A percentile compares a stretch with the other conserved stretches of the same genome.
Conservation (phyloP, 2,329 filamentous ascomycete genomes). For the Pseudogymnoascus pannorum region DNA sequence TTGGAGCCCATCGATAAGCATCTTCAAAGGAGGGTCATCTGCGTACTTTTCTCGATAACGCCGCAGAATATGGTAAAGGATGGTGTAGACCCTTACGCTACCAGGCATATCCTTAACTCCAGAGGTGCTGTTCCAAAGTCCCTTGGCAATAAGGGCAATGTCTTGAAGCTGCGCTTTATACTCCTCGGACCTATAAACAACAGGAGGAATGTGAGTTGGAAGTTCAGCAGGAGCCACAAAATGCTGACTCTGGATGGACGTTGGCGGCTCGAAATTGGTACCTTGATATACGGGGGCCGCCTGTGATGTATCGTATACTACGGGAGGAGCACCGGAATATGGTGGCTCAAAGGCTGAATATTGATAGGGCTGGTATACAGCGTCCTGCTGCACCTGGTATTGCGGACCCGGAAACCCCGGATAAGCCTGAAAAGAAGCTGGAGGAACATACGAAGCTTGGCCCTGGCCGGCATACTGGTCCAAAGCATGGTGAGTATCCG, state of each 20-base stretch:
- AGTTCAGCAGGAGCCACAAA: conserved; percentile 14
- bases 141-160: conserved; percentile 47
- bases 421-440: background rate
- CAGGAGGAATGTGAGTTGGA: conserved; percentile 15
- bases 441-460: background rate
- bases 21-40: conserved; percentile 47
- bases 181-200: conserved; percentile 29
- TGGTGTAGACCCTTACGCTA: conserved; percentile 53
- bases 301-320: background rate
- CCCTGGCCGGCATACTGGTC: background rate
- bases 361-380: background rate
- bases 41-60: conserved; percentile 51
- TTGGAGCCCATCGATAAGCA: conserved; percentile 53
- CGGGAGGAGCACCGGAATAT: background rate
- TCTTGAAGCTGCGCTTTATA: conserved; percentile 44
- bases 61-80: conserved; percentile 55
- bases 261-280: conserved; percentile 14
- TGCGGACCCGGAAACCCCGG: background rate
- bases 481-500: background rate
- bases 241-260: conserved; percentile 16
- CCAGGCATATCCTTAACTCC: conserved; percentile 54
- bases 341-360: background rate
- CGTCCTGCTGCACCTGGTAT: background rate
- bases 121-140: conserved; percentile 55
- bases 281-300: background rate